These are phyloP conservation scores for Rhizoclosmatium sp. DNA, from an alignment of 192 early-diverging fungal species.

Conservation along the genomic window DNA sequence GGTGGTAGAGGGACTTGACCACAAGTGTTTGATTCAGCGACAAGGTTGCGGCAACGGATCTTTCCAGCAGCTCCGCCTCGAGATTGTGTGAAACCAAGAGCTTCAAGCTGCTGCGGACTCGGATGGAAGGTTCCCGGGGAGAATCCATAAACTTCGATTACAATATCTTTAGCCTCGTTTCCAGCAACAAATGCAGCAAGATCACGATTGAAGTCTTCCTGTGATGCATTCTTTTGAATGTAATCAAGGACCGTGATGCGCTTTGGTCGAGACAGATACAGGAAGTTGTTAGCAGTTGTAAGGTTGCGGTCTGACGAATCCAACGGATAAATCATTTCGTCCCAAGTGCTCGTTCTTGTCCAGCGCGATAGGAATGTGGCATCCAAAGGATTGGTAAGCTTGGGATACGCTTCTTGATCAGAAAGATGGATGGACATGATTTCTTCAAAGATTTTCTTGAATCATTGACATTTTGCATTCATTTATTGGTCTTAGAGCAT, in stretches of 20 bases:
- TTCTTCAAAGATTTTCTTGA: too few species aligned
- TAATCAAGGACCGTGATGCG: slow-evolving; percentile 15
- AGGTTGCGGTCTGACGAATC: not conserved
- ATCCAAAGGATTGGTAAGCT: not conserved
- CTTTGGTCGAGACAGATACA: not conserved
- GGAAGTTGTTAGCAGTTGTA: not conserved
- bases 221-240: not conserved
- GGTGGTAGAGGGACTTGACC: not conserved
- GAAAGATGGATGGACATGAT: too few species aligned
- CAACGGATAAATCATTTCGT: not conserved
- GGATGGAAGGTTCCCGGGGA: too few species aligned
- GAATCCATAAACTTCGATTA: slow-evolving; percentile 1
- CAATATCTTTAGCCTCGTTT: not conserved
- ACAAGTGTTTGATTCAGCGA: too few species aligned
- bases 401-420: too few species aligned
- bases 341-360: slow-evolving; percentile 4
- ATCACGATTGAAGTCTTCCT: not conserved
- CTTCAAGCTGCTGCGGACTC: too few species aligned
- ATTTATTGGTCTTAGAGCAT: not conserved
- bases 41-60: not conserved
- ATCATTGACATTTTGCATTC: too few species aligned
- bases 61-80: not conserved
- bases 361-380: not conserved
- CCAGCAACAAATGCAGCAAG: not conserved
- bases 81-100: not conserved